Evolutionary conservation across 257 asterid genomes (phyloP), one percentile per base, ranked within the genome.

Genomic region (Lycium barbarum): DNA sequence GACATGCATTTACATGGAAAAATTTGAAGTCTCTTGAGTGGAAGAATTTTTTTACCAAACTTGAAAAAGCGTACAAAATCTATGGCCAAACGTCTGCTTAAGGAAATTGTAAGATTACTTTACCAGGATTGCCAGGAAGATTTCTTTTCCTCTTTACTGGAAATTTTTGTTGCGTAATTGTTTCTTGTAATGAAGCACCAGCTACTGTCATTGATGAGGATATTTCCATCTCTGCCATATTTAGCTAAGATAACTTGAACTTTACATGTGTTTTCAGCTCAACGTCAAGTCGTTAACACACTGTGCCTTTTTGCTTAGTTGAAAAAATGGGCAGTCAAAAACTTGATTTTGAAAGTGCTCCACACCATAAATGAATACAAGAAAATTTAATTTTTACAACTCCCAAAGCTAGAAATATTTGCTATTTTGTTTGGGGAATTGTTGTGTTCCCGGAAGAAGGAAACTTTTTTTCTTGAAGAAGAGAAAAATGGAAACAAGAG

Each of bases 81-180:
- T 40, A 40, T 40, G 45, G 6, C 7, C 45, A 40, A 40, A 40
- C 4, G 45, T 5, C 6, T 2, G 45, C 6, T 40, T 40, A 70
- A 47, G 36, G 2, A 14, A 36, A 33, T 11, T 72, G 17, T 43
- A 20, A 2, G 78, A 36, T 59, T 0, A 11, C 8, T 54, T 88
- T 90, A 94, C 99, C 98, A 6, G 99, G 99, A 94, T 91, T 97
- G 88, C 99, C 99, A 11, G 99, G 99, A 3, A 94, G 98, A 85
- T 86, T 95, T 7, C 99, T 92, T 91, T 87, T 93, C 71, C 90
- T 94, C 97, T 94, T 97, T 2, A 85, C 11, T 10, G 90, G 90
- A 7, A 33, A 83, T 9, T 68, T 47, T 49, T 85, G 89, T 20
- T 86, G 86, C 49, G 87, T 83, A 63, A 84, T 63, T 2, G 43